phyloP scores from a whole-genome alignment of 2,329 filamentous ascomycete genomes.

The Pseudogymnoascus sp. region DNA sequence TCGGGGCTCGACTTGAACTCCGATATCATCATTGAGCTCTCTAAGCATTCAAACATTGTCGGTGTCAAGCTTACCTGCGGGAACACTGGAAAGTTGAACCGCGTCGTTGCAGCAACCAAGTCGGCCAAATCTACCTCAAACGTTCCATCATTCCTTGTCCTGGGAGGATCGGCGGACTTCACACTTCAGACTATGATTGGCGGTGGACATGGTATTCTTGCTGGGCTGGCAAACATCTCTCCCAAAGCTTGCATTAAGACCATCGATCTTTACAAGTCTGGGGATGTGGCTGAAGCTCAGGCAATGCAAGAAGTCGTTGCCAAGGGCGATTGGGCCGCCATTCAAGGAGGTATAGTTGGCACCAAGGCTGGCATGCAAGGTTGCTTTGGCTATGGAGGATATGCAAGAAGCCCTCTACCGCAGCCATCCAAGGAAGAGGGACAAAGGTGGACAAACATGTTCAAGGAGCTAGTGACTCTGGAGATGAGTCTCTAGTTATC shows the following conservation, averaged over 20 bases:
- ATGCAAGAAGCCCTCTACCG: conserved; percentile 41
- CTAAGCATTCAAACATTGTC: conserved; percentile 72
- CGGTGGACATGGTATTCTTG: conserved; percentile 63
- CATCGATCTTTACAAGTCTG: conserved; percentile 49
- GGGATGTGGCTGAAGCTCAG: conserved; percentile 50
- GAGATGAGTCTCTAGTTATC: conserved; percentile 39
- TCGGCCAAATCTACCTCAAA: conserved; percentile 45
- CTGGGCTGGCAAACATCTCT: conserved; percentile 61
- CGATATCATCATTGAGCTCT: conserved; percentile 72
- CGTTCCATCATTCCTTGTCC: conserved; percentile 52
- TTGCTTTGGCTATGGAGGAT: conserved; percentile 56
- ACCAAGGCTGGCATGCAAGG: conserved; percentile 57
- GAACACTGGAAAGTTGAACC: conserved; percentile 56
- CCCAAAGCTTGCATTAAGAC: conserved; percentile 57
- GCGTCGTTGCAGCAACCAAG: conserved; percentile 47
- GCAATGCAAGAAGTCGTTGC: conserved; percentile 56
- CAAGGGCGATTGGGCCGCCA: conserved; percentile 59
- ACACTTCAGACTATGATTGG: conserved; percentile 60
- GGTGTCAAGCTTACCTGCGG: conserved; percentile 90
- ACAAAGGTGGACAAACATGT: conserved; percentile 46
- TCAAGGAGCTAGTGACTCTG: conserved; percentile 42
- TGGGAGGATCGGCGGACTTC: conserved; percentile 67
- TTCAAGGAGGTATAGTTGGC: conserved; percentile 59
- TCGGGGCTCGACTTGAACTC: conserved; percentile 84
- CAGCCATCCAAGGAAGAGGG: conserved; percentile 42